phyloP scores from a whole-genome alignment of 176 grass and related monocot species.

The Triticum dicoccoides region DNA sequence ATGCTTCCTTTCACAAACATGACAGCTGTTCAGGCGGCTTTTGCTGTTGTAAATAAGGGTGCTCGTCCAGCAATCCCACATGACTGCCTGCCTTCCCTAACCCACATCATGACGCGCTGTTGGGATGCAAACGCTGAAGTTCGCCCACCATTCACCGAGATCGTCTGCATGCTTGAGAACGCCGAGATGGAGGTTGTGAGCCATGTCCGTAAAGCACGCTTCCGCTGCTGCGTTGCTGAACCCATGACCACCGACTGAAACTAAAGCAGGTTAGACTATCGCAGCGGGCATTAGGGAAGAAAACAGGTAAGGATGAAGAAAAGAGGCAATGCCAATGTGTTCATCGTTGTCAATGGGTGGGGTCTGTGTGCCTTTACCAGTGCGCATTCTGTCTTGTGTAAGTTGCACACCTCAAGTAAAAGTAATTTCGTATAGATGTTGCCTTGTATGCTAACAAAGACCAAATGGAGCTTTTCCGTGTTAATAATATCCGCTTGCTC shows the following conservation, averaged over 20 bases:
- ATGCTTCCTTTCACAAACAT: slow-evolving; percentile 96
- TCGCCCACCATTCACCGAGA: slow-evolving; percentile 81
- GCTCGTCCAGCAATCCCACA: slow-evolving; percentile 78
- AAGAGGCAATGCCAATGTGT: slow-evolving; percentile 27
- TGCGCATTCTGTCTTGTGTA: slow-evolving; percentile 41
- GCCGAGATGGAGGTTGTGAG: slow-evolving; percentile 76
- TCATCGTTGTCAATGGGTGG: neutral
- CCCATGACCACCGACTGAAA: slow-evolving; percentile 90
- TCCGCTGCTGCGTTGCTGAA: slow-evolving; percentile 85
- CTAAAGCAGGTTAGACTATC: slow-evolving; percentile 23
- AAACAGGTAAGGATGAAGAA: slow-evolving; percentile 18
- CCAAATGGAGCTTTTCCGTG: slow-evolving; percentile 44
- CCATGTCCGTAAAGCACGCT: slow-evolving; percentile 85
- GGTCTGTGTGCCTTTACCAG: slow-evolving; percentile 20
- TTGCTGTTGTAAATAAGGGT: slow-evolving; percentile 92
- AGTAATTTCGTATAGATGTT: slow-evolving; percentile 46
- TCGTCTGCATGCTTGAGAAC: slow-evolving; percentile 88
- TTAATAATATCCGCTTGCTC: slow-evolving; percentile 48
- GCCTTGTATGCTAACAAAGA: slow-evolving; percentile 50
- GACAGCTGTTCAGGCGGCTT: slow-evolving; percentile 94
- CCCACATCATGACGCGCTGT: slow-evolving; percentile 91
- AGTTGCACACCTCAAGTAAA: slow-evolving; percentile 45
- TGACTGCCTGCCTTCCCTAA: slow-evolving; percentile 75
- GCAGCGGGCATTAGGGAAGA: slow-evolving; percentile 2
- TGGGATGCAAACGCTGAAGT: slow-evolving; percentile 91